Conservation (phyloP, 306 rosid genomes). For the Castanea mollissima region DNA sequence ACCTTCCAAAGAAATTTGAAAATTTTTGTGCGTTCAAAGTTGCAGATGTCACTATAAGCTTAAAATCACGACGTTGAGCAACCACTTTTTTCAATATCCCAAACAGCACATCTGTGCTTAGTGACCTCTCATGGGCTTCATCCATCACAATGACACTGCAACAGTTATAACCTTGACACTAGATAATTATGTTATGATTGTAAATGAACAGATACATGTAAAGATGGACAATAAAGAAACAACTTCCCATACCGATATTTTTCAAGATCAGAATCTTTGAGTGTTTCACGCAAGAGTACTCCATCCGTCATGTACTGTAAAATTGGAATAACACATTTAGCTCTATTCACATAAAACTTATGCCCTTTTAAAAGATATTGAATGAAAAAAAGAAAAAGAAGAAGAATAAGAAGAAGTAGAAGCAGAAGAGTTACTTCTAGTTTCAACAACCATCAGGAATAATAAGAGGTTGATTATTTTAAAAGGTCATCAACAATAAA, state of each 20-base stretch:
- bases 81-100: conserved; percentile 96
- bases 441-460: conserved; percentile 1
- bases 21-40: conserved; percentile 91
- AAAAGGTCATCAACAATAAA: not conserved
- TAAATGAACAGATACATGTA: conserved; percentile 10
- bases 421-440: not conserved
- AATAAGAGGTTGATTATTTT: not conserved
- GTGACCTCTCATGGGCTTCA: conserved; percentile 97
- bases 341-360: conserved; percentile 7
- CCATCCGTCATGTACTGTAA: conserved; percentile 99
- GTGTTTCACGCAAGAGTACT: conserved; percentile 95
- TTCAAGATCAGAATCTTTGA: conserved; percentile 92
- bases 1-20: conserved; percentile 97
- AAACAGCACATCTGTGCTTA: conserved; percentile 90
- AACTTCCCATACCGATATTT: conserved; percentile 74
- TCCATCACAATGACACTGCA: conserved; percentile 96
- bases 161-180: conserved; percentile 24
- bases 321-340: conserved; percentile 20
- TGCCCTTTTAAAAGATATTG: not conserved
- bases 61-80: conserved; percentile 93
- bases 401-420: not conserved
- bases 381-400: no score
- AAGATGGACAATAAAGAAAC: not conserved
- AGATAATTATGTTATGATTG: conserved; percentile 13
- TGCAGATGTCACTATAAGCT: conserved; percentile 95